Evolutionary conservation across 306 rosid species (phyloP).

Genomic region (Quercus cerris): DNA sequence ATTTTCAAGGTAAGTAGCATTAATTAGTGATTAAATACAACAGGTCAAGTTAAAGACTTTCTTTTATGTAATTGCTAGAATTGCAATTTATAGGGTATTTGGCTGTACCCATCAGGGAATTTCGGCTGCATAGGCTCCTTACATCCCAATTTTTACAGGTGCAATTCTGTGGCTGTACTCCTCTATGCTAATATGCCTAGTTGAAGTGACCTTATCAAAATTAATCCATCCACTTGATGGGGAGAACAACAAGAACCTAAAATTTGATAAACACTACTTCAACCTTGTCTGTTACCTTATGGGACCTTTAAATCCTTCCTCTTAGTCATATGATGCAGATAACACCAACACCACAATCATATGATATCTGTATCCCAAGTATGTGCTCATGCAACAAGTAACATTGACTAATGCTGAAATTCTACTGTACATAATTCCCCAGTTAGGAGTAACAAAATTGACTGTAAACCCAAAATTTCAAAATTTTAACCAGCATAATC

Average conservation of each 20-base stretch:
- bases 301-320: neutral
- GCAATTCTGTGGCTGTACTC: neutral
- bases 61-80: neutral
- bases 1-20: neutral
- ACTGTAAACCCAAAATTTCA: neutral
- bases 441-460: neutral
- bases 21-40: neutral
- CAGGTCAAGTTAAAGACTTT: neutral
- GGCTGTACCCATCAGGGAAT: neutral
- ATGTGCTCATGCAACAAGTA: neutral
- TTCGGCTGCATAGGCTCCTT: neutral
- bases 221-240: neutral
- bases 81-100: neutral
- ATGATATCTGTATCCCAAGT: neutral
- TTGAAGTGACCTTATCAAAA: neutral
- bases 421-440: neutral
- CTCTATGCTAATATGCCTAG: neutral
- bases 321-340: neutral
- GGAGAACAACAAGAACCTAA: neutral
- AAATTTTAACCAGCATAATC: neutral
- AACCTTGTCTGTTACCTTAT: neutral
- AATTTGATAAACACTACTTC: neutral
- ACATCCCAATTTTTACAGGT: neutral
- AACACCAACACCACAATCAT: neutral
- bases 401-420: neutral